Conservation (phyloP, 169 alveolate genomes). For the Eimeria acervulina region DNA sequence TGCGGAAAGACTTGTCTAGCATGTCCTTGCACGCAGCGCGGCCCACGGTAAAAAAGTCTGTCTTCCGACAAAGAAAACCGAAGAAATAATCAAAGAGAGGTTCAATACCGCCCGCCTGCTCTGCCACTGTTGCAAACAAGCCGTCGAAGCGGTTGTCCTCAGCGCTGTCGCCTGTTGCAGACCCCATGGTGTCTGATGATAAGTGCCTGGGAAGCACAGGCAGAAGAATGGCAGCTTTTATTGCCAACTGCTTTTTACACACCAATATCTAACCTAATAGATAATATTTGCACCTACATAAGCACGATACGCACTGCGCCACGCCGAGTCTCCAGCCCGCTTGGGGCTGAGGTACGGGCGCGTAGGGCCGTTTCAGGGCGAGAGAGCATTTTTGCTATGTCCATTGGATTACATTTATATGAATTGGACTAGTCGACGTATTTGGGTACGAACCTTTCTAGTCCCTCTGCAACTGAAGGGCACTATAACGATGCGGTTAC, state of each 20-base stretch:
- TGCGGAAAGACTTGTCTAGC: constrained; percentile 88
- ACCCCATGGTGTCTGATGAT: constrained; percentile 27
- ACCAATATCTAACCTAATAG: neutral
- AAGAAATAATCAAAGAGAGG: constrained; percentile 95
- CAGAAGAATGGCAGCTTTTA: neutral
- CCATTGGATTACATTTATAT: neutral
- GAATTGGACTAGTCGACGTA: neutral
- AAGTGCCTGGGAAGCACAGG: constrained; percentile 21
- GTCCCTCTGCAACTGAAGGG: neutral
- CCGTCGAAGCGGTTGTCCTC: constrained; percentile 84
- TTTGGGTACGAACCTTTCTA: neutral
- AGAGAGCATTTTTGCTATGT: neutral
- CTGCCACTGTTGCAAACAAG: constrained; percentile 84
- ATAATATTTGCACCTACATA: neutral
- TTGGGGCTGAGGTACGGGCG: constrained; percentile 3
- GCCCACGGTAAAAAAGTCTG: constrained; percentile 95
- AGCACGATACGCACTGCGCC: neutral
- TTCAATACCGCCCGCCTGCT: constrained; percentile 97
- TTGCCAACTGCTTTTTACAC: neutral
- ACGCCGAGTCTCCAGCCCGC: neutral
- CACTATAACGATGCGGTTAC: neutral
- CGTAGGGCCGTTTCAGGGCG: neutral
- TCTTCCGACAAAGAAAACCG: constrained; percentile 97
- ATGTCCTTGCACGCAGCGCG: constrained; percentile 81
- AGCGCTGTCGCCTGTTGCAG: constrained; percentile 69